Percentiles rank a stretch among this genome's conserved stretches.
Conservation (phyloP, 495 filamentous ascomycete species). For the Penicillium silybi region DNA sequence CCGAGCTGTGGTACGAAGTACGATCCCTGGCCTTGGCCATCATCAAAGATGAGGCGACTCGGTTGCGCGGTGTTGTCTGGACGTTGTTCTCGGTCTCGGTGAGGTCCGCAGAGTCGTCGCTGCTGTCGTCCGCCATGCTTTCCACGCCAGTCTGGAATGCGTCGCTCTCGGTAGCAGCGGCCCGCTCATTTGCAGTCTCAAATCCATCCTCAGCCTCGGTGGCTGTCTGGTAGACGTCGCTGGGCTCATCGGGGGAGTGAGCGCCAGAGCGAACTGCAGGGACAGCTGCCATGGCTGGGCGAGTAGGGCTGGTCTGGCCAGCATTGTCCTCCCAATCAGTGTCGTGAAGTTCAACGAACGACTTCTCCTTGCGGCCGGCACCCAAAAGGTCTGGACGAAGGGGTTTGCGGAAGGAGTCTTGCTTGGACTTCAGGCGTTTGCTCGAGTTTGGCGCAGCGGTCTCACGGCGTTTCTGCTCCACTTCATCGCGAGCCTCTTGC, state of each 20-base stretch:
- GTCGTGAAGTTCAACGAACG: slow-evolving; percentile 70
- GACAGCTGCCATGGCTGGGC: slow-evolving; percentile 18
- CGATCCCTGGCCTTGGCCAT: slow-evolving; percentile 52
- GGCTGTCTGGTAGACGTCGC: slow-evolving; percentile 79
- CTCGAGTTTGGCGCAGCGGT: slow-evolving; percentile 42
- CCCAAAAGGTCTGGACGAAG: slow-evolving; percentile 70
- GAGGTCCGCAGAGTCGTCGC: slow-evolving; percentile 58
- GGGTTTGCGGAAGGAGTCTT: slow-evolving; percentile 73
- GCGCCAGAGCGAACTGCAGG: slow-evolving; percentile 14
- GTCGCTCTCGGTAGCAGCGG: slow-evolving; percentile 76
- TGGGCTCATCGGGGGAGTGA: slow-evolving; percentile 38
- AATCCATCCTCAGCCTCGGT: slow-evolving; percentile 84
- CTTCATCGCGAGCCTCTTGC: slow-evolving; percentile 90
- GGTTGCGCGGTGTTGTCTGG: slow-evolving; percentile 42
- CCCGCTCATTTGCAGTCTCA: slow-evolving; percentile 74
- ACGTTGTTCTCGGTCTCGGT: slow-evolving; percentile 80
- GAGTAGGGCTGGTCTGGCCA: slow-evolving; percentile 47
- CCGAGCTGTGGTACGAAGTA: slow-evolving; percentile 77
- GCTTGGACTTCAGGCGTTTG: slow-evolving; percentile 68
- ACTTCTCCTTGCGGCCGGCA: slow-evolving; percentile 66
- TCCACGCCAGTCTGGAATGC: slow-evolving; percentile 91
- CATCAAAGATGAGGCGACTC: slow-evolving; percentile 37
- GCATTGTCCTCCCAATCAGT: slow-evolving; percentile 88
- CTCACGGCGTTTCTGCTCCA: slow-evolving; percentile 72
- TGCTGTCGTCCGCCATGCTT: slow-evolving; percentile 73